Evolutionary conservation across 2,329 filamentous ascomycete genomes (phyloP), one percentile per base, ranked within the genome.

Genomic region (Colletotrichum lindemuthianum): DNA sequence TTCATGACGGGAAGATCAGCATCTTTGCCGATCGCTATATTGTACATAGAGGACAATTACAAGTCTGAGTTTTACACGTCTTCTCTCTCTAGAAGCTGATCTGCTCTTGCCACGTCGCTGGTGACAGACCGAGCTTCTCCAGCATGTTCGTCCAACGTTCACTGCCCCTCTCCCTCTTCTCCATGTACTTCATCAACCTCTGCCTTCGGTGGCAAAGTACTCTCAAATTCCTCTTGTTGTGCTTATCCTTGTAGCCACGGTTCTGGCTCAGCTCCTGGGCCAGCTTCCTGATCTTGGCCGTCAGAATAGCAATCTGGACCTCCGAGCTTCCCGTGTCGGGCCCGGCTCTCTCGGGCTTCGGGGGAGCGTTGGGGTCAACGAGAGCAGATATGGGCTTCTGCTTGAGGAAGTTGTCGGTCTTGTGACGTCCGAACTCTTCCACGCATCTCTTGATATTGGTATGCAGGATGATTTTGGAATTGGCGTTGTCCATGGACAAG

Each of bases 241-340:
- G 87, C 82, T 96, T 97, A 75, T 99, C 96, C 75, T 90, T 93
- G 76, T 91, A 87, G 6, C 90, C 92, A 70, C 82, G 79, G 65
- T 88, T 86, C 45, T 81, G 84, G 72, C 90, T 84, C 55, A 97
- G 78, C 69, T 90, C 89, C 70, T 91, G 84, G 13, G 91, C 90
- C 53, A 99, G 77, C 32, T 90, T 89, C 68, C 92, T 85, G 75
- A 99, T 99, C 85, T 97, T 98, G 61, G 93, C 87, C 3, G 96
- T 99, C 75, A 99, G 78, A 71, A 99, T 96, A 49, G 93, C 94
- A 69, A 96, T 93, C 82, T 99, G 96, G n/a, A 99, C 96, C 79
- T 99, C 96, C 7, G 92, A 92, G 71, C 92, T 97, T 40, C 96
- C 96, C 1, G 95, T 99, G 75, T 99, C 96, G 6, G 91, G 91